Conservation (phyloP, 768 basidiomycete species). For the Coprinopsis sp. region DNA sequence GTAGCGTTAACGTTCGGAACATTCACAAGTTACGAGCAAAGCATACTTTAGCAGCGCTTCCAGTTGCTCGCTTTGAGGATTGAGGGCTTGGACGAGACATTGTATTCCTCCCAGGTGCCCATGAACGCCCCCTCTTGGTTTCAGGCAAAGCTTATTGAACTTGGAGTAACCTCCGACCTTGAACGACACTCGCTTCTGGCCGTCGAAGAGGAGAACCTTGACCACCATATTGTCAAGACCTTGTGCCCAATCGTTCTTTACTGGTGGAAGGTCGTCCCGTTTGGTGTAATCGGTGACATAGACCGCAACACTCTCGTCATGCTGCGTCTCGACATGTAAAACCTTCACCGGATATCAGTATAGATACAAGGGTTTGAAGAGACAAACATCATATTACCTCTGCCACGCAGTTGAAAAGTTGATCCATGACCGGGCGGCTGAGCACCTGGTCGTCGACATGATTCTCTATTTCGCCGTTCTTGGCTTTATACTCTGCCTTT, state of each 20-base stretch:
- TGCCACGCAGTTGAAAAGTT: slow-evolving; percentile 51
- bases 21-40: too few species aligned
- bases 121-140: background rate
- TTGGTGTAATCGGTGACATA: slow-evolving; percentile 65
- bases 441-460: slow-evolving; percentile 36
- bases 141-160: background rate
- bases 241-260: slow-evolving; percentile 35
- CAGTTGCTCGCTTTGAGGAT: too few species aligned
- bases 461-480: slow-evolving; percentile 20
- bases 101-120: background rate
- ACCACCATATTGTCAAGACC: slow-evolving; percentile 45
- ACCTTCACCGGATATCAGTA: slow-evolving; percentile 31
- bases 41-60: too few species aligned
- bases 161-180: background rate
- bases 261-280: slow-evolving; percentile 29
- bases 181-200: slow-evolving; percentile 28
- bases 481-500: slow-evolving; percentile 32
- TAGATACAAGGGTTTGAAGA: slow-evolving; percentile 2
- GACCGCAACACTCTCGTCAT: slow-evolving; percentile 30
- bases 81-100: too few species aligned
- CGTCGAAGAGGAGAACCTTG: slow-evolving; percentile 45
- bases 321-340: slow-evolving; percentile 34
- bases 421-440: slow-evolving; percentile 41
- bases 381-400: slow-evolving; percentile 38
- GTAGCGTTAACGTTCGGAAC: too few species aligned